Base-by-base conservation (phyloP, 2,329 filamentous ascomycete species). In the Venturia carpophila region DNA sequence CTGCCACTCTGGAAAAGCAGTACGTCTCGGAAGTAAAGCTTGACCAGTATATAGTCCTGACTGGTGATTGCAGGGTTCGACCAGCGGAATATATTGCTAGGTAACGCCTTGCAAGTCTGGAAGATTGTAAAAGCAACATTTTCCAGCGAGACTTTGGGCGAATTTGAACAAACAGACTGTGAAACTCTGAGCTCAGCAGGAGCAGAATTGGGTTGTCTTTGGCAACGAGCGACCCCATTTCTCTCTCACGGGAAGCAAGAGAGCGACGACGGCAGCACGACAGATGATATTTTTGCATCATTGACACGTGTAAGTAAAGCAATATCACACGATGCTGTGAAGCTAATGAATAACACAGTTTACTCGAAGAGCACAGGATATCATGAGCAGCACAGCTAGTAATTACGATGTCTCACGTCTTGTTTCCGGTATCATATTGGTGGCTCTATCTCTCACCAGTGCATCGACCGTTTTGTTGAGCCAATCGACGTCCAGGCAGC, bases 371-470 rank as follows among this genome's bases (percentile, higher is more conserved):
- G 89, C 91, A 0, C 94, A 97, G 74, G 81, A 84, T 27, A 77
- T 91, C 19, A 90, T 99, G 83, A 95, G 91, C 70, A 88, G 86
- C 71, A 91, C 94, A 73, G 92, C 94, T 5, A 97, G 92, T 74
- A 95, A 96, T 73, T 99, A 99, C 74, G 83, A 96, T 72, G 80
- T 95, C 68, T 72, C 80, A 0, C 85, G 82, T 63, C 81, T 95
- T 61, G 69, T 78, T 39, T 64, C 71, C 13, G 83, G 83, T 2
- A 78, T 80, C 67, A 67, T 66, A 19, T 60, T 81, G 37, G 76
- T 78, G 34, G 68, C 72, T 3, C 37, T 78, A 4, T 79, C 82
- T 24, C 74, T 82, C n/a, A 67, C 66, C 62, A 71, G 76, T 45
- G 69, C 70, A 42, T 74, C 74, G 65, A 61, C 74, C 65, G 68